Conservation (phyloP, 2,329 filamentous ascomycete genomes). For the Venturia nashicola region DNA sequence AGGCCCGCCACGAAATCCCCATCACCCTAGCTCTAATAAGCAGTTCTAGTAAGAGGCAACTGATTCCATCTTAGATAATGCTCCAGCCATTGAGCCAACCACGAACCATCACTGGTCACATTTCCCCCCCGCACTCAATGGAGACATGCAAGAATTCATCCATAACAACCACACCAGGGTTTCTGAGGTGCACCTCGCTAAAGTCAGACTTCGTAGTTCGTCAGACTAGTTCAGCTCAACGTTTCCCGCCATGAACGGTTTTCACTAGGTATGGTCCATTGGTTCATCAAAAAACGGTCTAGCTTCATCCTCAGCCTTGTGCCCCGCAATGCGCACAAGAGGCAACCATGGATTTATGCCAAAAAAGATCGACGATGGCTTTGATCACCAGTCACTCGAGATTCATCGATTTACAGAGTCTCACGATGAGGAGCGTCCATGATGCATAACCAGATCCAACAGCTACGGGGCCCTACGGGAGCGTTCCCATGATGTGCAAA, state of each 20-base stretch:
- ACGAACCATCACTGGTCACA: not conserved
- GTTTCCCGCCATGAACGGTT: not conserved
- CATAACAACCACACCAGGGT: not conserved
- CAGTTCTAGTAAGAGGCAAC: not conserved
- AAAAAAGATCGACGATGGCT: conserved; percentile 1
- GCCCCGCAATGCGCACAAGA: not conserved
- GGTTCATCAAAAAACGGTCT: not conserved
- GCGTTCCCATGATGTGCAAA: not conserved
- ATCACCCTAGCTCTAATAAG: not conserved
- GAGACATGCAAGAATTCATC: not conserved
- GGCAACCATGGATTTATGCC: not conserved
- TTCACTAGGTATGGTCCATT: not conserved
- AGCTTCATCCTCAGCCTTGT: not conserved
- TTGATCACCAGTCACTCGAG: not conserved
- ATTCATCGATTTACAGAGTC: not conserved
- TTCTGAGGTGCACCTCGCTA: not conserved
- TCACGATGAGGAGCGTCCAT: not conserved
- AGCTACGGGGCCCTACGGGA: not conserved
- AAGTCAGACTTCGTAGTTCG: not conserved
- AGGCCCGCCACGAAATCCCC: not conserved
- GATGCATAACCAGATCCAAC: not conserved
- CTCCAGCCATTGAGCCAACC: not conserved
- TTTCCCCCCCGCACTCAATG: not conserved
- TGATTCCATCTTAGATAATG: not conserved
- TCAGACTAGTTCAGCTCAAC: not conserved